Conservation (phyloP, 176 grass and related monocot genomes). For the bread wheat (Triticum aestivum) region DNA sequence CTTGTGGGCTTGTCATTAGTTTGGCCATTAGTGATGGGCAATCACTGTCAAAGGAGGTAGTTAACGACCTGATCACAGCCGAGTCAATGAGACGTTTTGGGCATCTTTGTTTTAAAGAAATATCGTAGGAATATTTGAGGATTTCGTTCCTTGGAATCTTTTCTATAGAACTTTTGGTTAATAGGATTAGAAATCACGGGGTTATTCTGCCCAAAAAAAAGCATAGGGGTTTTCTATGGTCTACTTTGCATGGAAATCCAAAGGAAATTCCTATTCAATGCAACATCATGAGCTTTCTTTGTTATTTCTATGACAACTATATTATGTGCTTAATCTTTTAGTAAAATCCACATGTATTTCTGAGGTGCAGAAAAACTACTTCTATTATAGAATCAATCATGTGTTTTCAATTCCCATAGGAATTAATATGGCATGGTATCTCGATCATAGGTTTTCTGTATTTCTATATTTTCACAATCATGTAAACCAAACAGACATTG, state of each 20-base stretch:
- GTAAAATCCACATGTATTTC: no score
- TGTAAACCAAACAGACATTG: not conserved
- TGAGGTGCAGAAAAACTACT: not conserved
- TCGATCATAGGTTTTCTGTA: not conserved
- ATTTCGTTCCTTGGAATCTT: no score
- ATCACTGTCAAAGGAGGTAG: not conserved
- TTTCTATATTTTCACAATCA: not conserved
- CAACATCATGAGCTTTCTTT: no score
- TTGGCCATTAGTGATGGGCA: conserved; percentile 10
- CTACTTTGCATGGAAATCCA: not conserved
- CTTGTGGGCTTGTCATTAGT: not conserved
- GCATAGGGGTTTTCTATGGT: not conserved
- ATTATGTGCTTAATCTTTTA: no score
- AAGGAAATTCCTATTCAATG: no score
- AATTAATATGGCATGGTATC: no score
- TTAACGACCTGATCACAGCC: conserved; percentile 13
- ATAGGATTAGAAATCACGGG: no score
- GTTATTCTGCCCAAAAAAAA: no score
- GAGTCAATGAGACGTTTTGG: not conserved
- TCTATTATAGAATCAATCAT: not conserved
- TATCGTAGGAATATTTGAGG: not conserved
- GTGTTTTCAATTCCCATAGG: no score
- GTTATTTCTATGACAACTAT: not conserved
- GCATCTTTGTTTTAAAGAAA: not conserved
- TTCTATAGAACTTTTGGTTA: no score